Conservation (phyloP, 2,329 filamentous ascomycete species). For the Hortaea werneckii region DNA sequence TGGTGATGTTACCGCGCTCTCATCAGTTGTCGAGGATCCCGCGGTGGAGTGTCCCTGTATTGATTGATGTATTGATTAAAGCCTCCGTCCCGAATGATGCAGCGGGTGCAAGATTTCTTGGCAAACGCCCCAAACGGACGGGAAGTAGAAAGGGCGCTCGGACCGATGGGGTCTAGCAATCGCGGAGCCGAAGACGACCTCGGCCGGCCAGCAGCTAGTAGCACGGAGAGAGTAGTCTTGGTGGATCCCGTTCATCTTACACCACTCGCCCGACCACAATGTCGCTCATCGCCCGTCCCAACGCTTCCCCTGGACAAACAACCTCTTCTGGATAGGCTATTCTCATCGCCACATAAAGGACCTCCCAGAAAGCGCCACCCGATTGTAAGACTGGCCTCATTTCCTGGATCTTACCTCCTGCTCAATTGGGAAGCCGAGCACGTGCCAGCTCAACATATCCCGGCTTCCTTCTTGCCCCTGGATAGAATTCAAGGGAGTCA, state of each 20-base stretch:
- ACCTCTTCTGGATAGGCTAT: no score
- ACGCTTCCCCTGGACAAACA: not conserved
- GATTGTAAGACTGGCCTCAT: not conserved
- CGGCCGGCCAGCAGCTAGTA: not conserved
- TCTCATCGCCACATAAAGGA: no score
- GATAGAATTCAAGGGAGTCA: no score
- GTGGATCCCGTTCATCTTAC: not conserved
- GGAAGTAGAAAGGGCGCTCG: not conserved
- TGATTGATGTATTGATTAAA: no score
- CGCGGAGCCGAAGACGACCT: not conserved
- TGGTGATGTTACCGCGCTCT: not conserved
- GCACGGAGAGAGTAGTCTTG: not conserved
- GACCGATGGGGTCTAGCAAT: not conserved
- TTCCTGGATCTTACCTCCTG: not conserved
- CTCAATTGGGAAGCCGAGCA: not conserved
- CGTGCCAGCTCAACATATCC: not conserved
- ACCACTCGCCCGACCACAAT: not conserved
- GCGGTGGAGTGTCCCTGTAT: no score
- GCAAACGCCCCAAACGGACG: not conserved
- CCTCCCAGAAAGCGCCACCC: no score
- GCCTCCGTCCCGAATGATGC: no score
- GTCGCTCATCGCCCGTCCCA: not conserved
- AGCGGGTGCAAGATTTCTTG: not conserved
- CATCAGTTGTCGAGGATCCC: no score
- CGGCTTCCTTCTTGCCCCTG: no score